Percentiles rank a stretch among this genome's conserved stretches.
Conservation (phyloP, 108 stramenopile species). For the Nitzschia palea region DNA sequence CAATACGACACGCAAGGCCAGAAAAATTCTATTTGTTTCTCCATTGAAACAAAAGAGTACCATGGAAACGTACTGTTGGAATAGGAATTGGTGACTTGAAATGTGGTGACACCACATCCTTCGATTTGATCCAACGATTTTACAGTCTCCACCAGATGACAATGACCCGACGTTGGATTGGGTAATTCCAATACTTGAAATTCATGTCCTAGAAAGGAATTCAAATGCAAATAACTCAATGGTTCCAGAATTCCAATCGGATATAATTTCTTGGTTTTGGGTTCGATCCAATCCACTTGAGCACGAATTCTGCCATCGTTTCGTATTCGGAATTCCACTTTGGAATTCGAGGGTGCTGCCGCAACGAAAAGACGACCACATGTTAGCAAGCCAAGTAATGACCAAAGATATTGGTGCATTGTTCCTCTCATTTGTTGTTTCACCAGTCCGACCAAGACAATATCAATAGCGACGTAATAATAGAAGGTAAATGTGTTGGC, state of each 20-base stretch:
- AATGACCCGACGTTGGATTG: constrained; percentile 29
- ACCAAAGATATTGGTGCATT: too few species aligned
- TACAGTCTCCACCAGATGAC: neutral
- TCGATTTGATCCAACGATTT: neutral
- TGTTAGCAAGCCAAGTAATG: too few species aligned
- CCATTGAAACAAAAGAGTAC: too few species aligned
- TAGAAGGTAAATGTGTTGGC: too few species aligned
- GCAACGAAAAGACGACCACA: neutral
- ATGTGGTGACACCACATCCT: neutral
- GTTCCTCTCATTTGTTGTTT: too few species aligned
- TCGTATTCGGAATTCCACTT: neutral
- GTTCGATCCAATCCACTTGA: constrained; percentile 15
- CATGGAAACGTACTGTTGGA: too few species aligned
- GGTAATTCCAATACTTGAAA: constrained; percentile 70
- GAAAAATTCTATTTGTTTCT: too few species aligned
- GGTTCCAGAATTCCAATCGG: constrained; percentile 3
- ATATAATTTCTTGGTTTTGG: neutral
- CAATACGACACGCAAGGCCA: too few species aligned
- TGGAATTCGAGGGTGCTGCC: neutral
- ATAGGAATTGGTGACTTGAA: neutral
- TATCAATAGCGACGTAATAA: too few species aligned
- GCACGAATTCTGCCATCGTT: constrained; percentile 7
- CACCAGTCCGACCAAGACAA: too few species aligned
- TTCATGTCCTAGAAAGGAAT: constrained; percentile 65
- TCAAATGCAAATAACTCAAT: constrained; percentile 3